Evolutionary conservation across 2,329 filamentous ascomycete species (phyloP), one percentile per base, ranked within the genome.

Genomic region (Diaporthe citri): DNA sequence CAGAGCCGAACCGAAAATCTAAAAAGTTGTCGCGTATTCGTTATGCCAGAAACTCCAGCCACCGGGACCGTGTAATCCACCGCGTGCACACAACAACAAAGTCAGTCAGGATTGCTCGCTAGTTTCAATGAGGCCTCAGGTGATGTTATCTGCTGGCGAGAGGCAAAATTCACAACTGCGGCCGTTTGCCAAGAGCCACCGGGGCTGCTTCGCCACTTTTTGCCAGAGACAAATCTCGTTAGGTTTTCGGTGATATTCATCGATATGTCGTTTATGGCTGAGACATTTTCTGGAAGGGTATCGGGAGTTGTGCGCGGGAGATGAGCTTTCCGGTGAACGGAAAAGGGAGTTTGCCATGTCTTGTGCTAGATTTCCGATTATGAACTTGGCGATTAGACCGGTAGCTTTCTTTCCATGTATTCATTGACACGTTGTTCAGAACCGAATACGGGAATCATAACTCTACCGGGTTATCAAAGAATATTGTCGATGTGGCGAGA

Each of bases 171-270:
- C 46, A 48, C 48, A 20, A 39, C 64, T 69, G 64, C 64, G 64
- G 64, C 64, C 64, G 31, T 69, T 69, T 69, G 64, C 64, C 64
- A 69, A 55, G 64, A 55, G 48, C n/a, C 13, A 25, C 31, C 64
- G n/a, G 36, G n/a, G 46, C 15, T 55, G 64, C 64, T 69, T 25
- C 64, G 64, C 64, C 64, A 55, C 64, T 39, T 20, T 69, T 28
- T 25, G 9, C 55, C 34, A 55, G 15, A 69, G 64, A 51, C 46
- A 55, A 43, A 36, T 69, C 48, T 28, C 15, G 22, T 28, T 28
- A 25, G 48, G 34, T 10, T 69, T 28, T 8, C 15, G 7, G 22
- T 55, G 12, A 13, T 28, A 10, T 52, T 7, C 46, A 15, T n/a
- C 20, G 15, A 55, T 25, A 22, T 55, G 22, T 39, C 22, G 25